A percentile compares a stretch with the other conserved stretches of the same genome.
Evolutionary conservation across 1,284 basidiomycete genomes (phyloP).

Genomic region (Bondarzewia mesenterica): DNA sequence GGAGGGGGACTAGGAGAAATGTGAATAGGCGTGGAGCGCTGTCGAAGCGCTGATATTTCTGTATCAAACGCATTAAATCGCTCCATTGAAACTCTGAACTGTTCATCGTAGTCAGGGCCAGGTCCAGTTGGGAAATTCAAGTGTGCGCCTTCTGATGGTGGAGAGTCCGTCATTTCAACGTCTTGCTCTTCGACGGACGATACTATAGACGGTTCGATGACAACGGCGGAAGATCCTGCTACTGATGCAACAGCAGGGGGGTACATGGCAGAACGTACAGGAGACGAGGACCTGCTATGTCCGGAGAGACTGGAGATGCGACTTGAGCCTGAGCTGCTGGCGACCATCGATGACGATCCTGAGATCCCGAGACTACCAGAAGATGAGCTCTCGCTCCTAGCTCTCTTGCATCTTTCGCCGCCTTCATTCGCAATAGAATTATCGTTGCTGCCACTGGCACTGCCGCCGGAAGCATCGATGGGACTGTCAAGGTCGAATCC

Average conservation of each 20-base stretch:
- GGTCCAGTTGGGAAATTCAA: background rate
- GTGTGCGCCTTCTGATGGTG: too few species aligned
- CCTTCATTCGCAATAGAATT: background rate
- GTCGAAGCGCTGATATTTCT: slow-evolving; percentile 32
- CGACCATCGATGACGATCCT: background rate
- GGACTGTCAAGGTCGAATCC: slow-evolving; percentile 44
- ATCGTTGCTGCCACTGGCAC: slow-evolving; percentile 7
- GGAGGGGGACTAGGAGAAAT: slow-evolving; percentile 7
- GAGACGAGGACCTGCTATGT: background rate
- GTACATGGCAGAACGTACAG: background rate
- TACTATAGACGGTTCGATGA: background rate
- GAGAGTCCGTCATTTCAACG: too few species aligned
- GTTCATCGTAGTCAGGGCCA: slow-evolving; percentile 23
- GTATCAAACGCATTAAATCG: slow-evolving; percentile 45
- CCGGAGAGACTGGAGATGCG: background rate
- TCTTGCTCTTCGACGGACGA: too few species aligned
- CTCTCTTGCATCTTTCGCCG: slow-evolving; percentile 2
- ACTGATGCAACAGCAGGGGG: background rate
- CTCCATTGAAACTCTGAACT: slow-evolving; percentile 38
- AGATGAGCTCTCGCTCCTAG: slow-evolving; percentile 4
- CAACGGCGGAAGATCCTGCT: background rate
- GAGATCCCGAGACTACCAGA: background rate
- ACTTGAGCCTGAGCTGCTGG: background rate
- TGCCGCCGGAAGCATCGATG: slow-evolving; percentile 7
- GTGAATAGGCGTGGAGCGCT: slow-evolving; percentile 22